phyloP scores from a whole-genome alignment of 202 grass and related monocot genomes.

The Alloteropsis angusta region DNA sequence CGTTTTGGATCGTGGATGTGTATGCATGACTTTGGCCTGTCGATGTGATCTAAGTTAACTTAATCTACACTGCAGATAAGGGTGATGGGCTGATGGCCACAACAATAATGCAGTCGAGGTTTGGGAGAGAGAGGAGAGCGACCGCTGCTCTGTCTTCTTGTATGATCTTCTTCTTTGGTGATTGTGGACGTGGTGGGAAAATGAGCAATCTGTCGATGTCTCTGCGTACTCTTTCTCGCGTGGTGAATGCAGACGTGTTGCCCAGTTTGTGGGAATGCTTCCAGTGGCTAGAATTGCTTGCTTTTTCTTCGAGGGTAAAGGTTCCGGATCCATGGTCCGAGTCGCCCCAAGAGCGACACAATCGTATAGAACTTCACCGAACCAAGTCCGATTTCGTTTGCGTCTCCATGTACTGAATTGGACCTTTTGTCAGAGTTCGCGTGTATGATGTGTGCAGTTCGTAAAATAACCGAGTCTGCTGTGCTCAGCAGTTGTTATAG shows the following conservation, averaged over 20 bases:
- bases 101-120: not conserved
- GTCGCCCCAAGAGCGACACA: not conserved
- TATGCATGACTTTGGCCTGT: not conserved
- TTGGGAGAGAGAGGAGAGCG: not conserved
- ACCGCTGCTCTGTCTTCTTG: not conserved
- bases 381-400: too few species aligned
- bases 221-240: conserved; percentile 8
- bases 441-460: not conserved
- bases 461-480: not conserved
- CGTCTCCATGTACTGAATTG: not conserved
- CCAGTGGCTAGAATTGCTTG: not conserved
- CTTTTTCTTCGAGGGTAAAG: not conserved
- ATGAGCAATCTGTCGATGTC: not conserved
- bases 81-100: conserved; percentile 7
- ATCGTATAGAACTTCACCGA: not conserved
- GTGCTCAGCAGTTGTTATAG: not conserved
- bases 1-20: not conserved
- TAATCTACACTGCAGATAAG: not conserved
- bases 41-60: not conserved
- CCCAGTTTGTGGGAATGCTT: not conserved
- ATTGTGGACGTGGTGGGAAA: not conserved
- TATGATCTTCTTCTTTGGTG: not conserved
- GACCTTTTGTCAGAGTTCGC: not conserved
- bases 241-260: not conserved
- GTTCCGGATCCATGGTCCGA: not conserved